Base-by-base conservation (phyloP, 169 alveolate species). In the Plasmodium vivax region DNA sequence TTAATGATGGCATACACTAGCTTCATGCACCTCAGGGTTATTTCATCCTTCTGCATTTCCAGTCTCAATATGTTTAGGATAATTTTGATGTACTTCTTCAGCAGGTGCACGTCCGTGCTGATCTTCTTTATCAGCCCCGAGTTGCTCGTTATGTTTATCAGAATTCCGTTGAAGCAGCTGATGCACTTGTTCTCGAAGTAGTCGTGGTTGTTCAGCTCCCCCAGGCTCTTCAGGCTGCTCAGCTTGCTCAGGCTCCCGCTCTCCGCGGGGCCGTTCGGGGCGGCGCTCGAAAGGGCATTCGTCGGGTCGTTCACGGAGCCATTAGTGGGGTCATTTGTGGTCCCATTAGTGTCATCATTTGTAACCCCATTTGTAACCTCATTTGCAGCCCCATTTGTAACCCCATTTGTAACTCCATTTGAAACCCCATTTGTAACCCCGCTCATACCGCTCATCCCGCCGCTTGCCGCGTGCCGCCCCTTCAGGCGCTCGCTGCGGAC, bases 1-100 rank as follows among this genome's bases (percentile, higher is more conserved):
- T 90, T 90, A 90, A 90, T 90, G 2, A 90, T 36, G 30, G 94
- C 36, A 81, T 90, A 90, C 16, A 90, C 90, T 23, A 90, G 47
- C n/a, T 90, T 90, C 94, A 90, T 90, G 74, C 94, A 90, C 83
- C 56, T 90, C 12, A 90, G 36, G 19, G 81, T 90, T 90, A 90
- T 68, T 38, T 90, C 94, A 38, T 90, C 94, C 72, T 90, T 90
- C 30, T 90, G 91, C 2, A 90, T 90, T 58, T 90, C 94, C 74
- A 90, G 54, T 68, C 94, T 90, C 43, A 90, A 79, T 43, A 90
- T 90, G 16, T 56, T 90, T 38, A 90, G 68, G 32, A 90, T 80
- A 79, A 80, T 68, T 90, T 90, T 90, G 14, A 90, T 80, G 58
- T 74, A 90, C 83, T 90, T 90, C 72, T 80, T 90, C 58, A 90